These are phyloP conservation scores for Penicillium italicum DNA, from an alignment of 2,329 filamentous ascomycete species.

Conservation along the genomic window DNA sequence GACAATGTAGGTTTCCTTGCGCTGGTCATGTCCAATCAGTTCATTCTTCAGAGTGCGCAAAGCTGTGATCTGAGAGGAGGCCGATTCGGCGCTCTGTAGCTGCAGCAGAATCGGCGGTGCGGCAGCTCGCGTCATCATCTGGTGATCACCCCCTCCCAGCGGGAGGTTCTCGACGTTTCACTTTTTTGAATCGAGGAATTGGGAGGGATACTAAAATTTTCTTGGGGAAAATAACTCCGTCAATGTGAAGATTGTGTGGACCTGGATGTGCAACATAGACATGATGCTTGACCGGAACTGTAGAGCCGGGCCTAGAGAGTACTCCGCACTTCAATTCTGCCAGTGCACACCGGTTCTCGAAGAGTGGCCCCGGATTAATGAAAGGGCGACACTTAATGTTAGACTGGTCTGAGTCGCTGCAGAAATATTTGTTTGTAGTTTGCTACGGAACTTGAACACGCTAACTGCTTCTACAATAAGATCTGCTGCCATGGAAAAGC, in stretches of 20 bases:
- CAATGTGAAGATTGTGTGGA: background rate
- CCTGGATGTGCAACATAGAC: background rate
- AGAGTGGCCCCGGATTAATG: background rate
- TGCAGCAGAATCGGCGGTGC: conserved; percentile 55
- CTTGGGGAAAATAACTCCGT: background rate
- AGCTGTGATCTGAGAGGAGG: conserved; percentile 48
- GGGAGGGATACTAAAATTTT: background rate
- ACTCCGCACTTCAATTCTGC: conserved; percentile 4
- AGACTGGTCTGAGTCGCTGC: background rate
- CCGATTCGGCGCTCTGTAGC: conserved; percentile 52
- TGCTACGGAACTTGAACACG: background rate
- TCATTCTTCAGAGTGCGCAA: conserved; percentile 81
- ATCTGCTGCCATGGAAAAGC: background rate
- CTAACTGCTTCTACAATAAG: background rate
- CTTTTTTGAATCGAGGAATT: background rate
- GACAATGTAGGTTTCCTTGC: conserved; percentile 75
- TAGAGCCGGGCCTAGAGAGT: background rate
- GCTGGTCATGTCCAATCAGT: conserved; percentile 79
- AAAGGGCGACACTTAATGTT: background rate
- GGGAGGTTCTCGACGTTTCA: conserved; percentile 13
- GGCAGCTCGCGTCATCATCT: conserved; percentile 54
- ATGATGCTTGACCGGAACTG: conserved; percentile 2
- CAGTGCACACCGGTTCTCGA: background rate
- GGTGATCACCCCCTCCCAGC: conserved; percentile 30
- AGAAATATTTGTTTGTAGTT: background rate